Evolutionary conservation across 257 asterid genomes (phyloP), one percentile per base, ranked within the genome.

Genomic region (Nicotiana undulata): DNA sequence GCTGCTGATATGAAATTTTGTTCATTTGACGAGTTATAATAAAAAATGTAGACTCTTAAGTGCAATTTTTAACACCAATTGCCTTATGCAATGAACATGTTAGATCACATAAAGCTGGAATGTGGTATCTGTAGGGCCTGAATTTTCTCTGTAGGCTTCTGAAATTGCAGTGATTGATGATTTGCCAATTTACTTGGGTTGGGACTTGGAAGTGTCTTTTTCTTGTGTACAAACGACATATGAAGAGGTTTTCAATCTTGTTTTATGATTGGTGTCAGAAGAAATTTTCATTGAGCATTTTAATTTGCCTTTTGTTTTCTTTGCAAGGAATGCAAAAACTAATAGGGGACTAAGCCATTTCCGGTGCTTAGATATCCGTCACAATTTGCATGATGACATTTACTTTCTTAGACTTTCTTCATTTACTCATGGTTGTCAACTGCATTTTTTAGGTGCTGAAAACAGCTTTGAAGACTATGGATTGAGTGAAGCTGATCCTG

Each of bases 401-500:
- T 70, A 40, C n/a, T 40, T 68, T 61, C 22, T 44, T 40, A 44
- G 34, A 70, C 58, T 70, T 44, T 12, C n/a, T 70, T 44, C 34
- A 12, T 44, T 6, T 70, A 44, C 77, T 44, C 77, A 67, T 67
- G 46, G 37, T 18, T 40, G 56, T 70, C 15, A 5, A 26, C 13
- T 70, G 77, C 60, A 22, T 59, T 83, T 64, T 77, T 44, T 84
- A 93, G 99, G 92, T 83, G 78, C 70, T 75, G 88, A 85, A 61
- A 88, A 89, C 84, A 84, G 85, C 89, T 92, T 91, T 84, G 87
- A 63, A 44, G 98, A 93, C 87, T 78, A 83, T 81, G 87, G 82
- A 79, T 83, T 95, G 92, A 80, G 84, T 10, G 94, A 90, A 79
- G 92, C 87, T 80, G 99, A 95, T 84, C 93, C 97, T 22, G 98